Evolutionary conservation across 345 rosid genomes (phyloP), one percentile per base, ranked within the genome.

Genomic region (Mercurialis annua): DNA sequence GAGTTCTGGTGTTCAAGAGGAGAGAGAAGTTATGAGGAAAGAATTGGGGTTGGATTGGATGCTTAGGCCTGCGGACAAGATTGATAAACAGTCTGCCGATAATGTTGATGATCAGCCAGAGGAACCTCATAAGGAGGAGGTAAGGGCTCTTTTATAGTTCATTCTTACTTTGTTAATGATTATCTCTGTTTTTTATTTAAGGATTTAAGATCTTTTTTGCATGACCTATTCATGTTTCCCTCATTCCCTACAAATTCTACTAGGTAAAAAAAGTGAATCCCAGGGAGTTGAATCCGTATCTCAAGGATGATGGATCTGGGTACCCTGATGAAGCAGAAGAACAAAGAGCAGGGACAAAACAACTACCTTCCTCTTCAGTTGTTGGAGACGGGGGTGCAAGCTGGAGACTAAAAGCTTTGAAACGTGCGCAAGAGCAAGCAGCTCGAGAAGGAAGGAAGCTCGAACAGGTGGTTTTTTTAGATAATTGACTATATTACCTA

Each of bases 371-470:
- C 26, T 71, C 87, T 65, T 80, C 91, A 17, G 46, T 87, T 74
- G 87, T 92, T 62, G 96, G 95, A 20, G 99, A 94, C 80, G 99
- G 99, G 26, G 99, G 97, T 56, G 92, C 92, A 6, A 94, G 99
- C 70, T 94, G 99, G 97, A 85, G 96, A 78, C 76, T 91, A 66
- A 94, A 91, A 81, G 87, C 96, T 44, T 78, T 90, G 63, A 93
- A 85, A 81, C 90, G 97, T 66, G 88, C 97, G 6, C 77, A 83
- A 65, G 98, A 93, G 83, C 95, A 93, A 68, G 97, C 98, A 30
- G 88, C 83, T 17, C 85, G 98, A 68, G 96, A 93, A 29, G 98
- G 97, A 40, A 76, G 81, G 64, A 78, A 65, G 27, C 78, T 90
- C 44, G 83, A 84, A 18, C 90, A 91, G 78, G 98, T 90, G 64